Percentiles rank a stretch among this genome's conserved stretches.
Conservation (phyloP, 495 filamentous ascomycete species). For the Polyplosphaeria fusca region DNA sequence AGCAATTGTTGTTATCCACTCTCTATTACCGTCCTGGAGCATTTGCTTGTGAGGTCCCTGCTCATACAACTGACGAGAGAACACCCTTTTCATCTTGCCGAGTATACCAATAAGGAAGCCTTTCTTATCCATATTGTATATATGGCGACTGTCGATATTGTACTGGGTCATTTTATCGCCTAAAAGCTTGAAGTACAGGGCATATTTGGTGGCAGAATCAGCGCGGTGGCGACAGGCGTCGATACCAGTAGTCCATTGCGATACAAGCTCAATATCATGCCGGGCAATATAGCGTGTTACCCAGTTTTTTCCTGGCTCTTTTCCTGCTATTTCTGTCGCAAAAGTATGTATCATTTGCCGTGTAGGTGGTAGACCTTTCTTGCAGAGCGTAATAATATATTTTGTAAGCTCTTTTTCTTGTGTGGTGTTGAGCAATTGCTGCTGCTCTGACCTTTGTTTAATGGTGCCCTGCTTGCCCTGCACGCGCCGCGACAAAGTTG, state of each 20-base stretch:
- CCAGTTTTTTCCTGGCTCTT: not conserved
- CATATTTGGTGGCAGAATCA: constrained; percentile 2
- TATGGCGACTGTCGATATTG: not conserved
- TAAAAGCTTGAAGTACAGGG: constrained; percentile 2
- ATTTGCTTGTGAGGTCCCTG: not conserved
- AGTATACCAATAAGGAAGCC: constrained; percentile 3
- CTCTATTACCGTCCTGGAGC: not conserved
- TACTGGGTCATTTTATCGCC: constrained; percentile 1
- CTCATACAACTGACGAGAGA: not conserved
- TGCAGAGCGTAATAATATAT: not conserved
- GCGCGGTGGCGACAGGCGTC: not conserved
- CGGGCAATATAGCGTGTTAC: not conserved
- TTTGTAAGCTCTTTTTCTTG: not conserved
- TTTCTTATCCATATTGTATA: constrained; percentile 15
- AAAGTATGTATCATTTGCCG: not conserved
- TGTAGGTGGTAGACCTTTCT: not conserved
- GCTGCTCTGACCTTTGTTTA: not conserved
- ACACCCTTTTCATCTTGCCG: constrained; percentile 3
- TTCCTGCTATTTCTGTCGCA: not conserved
- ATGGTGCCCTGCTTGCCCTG: not conserved
- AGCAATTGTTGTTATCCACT: constrained; percentile 3
- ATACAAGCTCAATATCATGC: not conserved
- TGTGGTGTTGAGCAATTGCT: not conserved
- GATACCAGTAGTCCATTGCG: not conserved
- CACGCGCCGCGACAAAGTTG: not conserved